Percentiles rank a stretch among this genome's conserved stretches.
These are phyloP conservation scores for Pulveroboletus sp. DNA, from an alignment of 768 basidiomycete genomes.

Conservation along the genomic window DNA sequence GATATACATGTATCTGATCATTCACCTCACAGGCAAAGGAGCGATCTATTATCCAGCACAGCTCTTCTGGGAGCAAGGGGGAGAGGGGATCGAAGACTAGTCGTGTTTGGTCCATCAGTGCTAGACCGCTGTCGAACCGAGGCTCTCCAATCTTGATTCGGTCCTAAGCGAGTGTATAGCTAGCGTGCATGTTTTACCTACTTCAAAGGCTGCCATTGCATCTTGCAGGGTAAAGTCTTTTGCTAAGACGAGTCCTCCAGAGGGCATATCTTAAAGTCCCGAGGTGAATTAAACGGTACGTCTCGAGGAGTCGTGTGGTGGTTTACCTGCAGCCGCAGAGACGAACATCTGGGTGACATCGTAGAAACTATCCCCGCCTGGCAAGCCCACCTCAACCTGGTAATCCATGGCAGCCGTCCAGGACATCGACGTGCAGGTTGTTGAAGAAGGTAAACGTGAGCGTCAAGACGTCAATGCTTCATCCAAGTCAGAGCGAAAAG, in stretches of 20 bases:
- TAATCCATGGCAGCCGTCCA: slow-evolving; percentile 18
- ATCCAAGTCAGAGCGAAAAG: too few species aligned
- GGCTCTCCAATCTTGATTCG: slow-evolving; percentile 81
- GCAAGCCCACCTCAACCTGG: slow-evolving; percentile 27
- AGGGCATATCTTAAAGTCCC: slow-evolving; percentile 52
- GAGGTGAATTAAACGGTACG: slow-evolving; percentile 12
- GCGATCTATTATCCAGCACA: slow-evolving; percentile 86
- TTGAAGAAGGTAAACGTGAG: neutral
- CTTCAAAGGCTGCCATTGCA: slow-evolving; percentile 93
- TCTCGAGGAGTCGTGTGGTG: neutral
- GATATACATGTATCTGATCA: slow-evolving; percentile 13
- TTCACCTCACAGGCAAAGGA: slow-evolving; percentile 75
- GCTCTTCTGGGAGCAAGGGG: slow-evolving; percentile 67
- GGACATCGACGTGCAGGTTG: slow-evolving; percentile 4
- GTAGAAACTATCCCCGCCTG: slow-evolving; percentile 57
- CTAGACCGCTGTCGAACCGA: slow-evolving; percentile 80
- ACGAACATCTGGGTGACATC: slow-evolving; percentile 62
- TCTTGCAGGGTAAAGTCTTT: slow-evolving; percentile 74
- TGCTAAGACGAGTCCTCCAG: slow-evolving; percentile 60
- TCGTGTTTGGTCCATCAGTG: slow-evolving; percentile 37
- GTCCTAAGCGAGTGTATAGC: slow-evolving; percentile 10
- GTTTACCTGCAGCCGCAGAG: slow-evolving; percentile 57
- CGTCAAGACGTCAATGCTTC: slow-evolving; percentile 10
- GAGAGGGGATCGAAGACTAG: slow-evolving; percentile 60
- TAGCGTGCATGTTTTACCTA: slow-evolving; percentile 29